Base-by-base conservation (phyloP, 805 yeast species). In the Metschnikowia lochheadii region DNA sequence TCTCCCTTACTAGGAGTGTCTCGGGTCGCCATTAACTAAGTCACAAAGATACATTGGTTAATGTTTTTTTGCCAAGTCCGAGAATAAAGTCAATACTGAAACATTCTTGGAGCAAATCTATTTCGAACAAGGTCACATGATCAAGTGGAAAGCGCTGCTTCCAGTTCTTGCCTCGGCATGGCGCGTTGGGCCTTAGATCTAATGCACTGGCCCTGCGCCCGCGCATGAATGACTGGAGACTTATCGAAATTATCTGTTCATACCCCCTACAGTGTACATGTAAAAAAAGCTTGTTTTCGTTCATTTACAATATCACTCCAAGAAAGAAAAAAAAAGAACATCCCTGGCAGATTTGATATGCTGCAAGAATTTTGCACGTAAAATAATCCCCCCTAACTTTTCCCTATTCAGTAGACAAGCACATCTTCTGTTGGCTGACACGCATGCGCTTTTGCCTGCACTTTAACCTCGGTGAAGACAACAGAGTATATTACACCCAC, bases 401-500 rank as follows among this genome's bases (percentile, higher is more conserved):
- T 14, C 26, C 34, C 6, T 32, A 14, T 13, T 21, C 17, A 23
- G 15, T 20, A 23, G 6, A 15, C 31, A 26, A 14, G 41, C 13
- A 21, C 5, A 8, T 18, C n/a, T 29, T 31, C 34, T 44, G 40
- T 15, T 6, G 46, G 14, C 40, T 11, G 34, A 6, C 37, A 35
- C 40, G 40, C 33, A 35, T 23, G 40, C 33, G 46, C 40, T 45
- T n/a, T 35, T 21, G 39, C 44, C 49, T 46, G 49, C 44, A 46
- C 15, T 14, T 21, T 17, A 33, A 7, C 11, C 48, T 46, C 48
- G 41, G 37, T 36, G 46, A 44, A 34, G 33, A 23, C 40, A 36
- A 34, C 46, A 36, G 31, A 39, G 18, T 39, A 23, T 13, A 10
- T 21, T 7, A 26, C 34, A 44, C 20, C 40, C 17, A 11, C 33